These are phyloP conservation scores for Gracilaria domingensis DNA, from an alignment of 23 red algal genomes.

Conservation along the genomic window DNA sequence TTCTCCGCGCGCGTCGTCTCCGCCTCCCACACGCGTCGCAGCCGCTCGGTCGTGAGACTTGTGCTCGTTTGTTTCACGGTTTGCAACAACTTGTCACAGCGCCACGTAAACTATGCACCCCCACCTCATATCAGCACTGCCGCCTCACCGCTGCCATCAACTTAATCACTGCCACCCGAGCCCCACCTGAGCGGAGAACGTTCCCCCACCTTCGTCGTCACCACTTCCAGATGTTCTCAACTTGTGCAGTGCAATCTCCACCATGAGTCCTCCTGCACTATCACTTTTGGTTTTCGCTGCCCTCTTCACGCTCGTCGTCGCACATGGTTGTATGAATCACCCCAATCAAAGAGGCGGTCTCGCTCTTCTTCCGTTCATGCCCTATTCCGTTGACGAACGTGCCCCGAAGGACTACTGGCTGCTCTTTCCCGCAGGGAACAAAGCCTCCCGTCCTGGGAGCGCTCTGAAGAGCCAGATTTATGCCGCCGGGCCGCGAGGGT, in stretches of 20 bases:
- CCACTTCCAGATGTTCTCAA: not conserved
- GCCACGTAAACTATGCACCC: conserved; percentile 10
- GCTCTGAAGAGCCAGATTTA: conserved; percentile 17
- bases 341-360: conserved; percentile 45
- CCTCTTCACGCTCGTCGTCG: not conserved
- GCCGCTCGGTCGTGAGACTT: not conserved
- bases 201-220: conserved; percentile 1
- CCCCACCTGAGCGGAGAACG: not conserved
- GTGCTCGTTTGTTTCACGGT: not conserved
- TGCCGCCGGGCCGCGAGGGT: conserved; percentile 38
- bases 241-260: not conserved
- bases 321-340: conserved; percentile 27
- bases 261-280: not conserved
- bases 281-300: not conserved
- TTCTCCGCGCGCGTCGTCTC: not conserved
- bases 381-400: conserved; percentile 4
- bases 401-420: conserved; percentile 49
- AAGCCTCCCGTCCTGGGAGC: not conserved
- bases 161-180: not conserved
- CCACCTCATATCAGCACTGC: not conserved
- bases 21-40: not conserved
- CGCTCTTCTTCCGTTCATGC: conserved; percentile 4
- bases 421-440: conserved; percentile 51
- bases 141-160: not conserved
- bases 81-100: not conserved